phyloP scores from a whole-genome alignment of 768 basidiomycete genomes.

The Amanita brunnescens region DNA sequence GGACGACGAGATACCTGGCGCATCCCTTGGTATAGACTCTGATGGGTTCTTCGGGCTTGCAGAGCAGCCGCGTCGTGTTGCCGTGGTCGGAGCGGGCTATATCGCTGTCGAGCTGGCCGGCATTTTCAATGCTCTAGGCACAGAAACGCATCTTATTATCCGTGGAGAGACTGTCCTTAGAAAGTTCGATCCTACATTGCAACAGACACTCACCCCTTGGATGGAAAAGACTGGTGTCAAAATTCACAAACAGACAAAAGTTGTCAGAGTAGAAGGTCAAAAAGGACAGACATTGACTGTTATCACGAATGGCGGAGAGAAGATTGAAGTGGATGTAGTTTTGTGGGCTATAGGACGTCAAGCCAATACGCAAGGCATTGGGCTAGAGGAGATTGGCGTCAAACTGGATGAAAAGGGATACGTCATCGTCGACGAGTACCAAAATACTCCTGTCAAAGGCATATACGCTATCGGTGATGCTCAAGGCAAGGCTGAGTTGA shows the following conservation, averaged over 20 bases:
- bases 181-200: slow-evolving; percentile 83
- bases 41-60: slow-evolving; percentile 95
- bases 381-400: slow-evolving; percentile 70
- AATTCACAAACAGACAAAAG: slow-evolving; percentile 70
- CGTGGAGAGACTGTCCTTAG: slow-evolving; percentile 85
- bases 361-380: slow-evolving; percentile 69
- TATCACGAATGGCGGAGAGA: slow-evolving; percentile 65
- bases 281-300: slow-evolving; percentile 69
- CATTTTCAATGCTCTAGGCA: slow-evolving; percentile 82
- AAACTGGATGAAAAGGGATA: slow-evolving; percentile 74
- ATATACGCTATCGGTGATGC: slow-evolving; percentile 89
- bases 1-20: slow-evolving; percentile 79
- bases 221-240: slow-evolving; percentile 93
- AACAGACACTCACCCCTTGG: slow-evolving; percentile 79
- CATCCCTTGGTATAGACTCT: slow-evolving; percentile 82
- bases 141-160: slow-evolving; percentile 89
- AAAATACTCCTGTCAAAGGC: slow-evolving; percentile 64
- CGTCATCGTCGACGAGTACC: slow-evolving; percentile 84
- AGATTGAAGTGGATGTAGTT: slow-evolving; percentile 76
- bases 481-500: slow-evolving; percentile 84
- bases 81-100: slow-evolving; percentile 94
- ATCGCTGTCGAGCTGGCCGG: slow-evolving; percentile 97
- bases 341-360: slow-evolving; percentile 95
- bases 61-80: slow-evolving; percentile 87
- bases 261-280: slow-evolving; percentile 68